Evolutionary conservation across 331 rosid species (phyloP).

Genomic region (Quercus phellos): DNA sequence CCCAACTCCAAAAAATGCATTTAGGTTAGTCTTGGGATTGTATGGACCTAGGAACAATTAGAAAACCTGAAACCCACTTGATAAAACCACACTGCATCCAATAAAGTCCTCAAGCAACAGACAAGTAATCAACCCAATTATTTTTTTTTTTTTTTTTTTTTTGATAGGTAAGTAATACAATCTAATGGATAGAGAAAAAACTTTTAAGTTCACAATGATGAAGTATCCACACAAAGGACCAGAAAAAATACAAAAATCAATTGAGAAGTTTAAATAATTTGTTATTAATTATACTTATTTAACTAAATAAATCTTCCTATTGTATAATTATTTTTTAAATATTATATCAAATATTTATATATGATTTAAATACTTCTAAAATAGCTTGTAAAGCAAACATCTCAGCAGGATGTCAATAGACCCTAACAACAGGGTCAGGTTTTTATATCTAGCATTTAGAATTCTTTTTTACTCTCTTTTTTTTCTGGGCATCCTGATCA

Average conservation of each 20-base stretch:
- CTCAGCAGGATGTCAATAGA: not conserved
- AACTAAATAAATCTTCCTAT: too few relatives aligned
- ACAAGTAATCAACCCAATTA: not conserved
- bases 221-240: too few relatives aligned
- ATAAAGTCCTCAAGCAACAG: not conserved
- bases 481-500: too few relatives aligned
- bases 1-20: not conserved
- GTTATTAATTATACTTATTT: not conserved
- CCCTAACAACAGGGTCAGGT: not conserved
- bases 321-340: too few relatives aligned
- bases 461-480: not conserved
- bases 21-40: not conserved
- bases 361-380: not conserved
- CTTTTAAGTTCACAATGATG: too few relatives aligned
- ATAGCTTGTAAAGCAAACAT: not conserved
- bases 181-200: too few relatives aligned
- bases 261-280: not conserved
- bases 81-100: not conserved
- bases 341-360: not conserved
- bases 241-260: too few relatives aligned
- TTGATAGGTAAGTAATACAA: too few relatives aligned
- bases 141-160: too few relatives aligned
- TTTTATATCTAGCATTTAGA: not conserved
- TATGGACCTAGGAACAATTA: not conserved
- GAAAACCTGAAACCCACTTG: not conserved